phyloP scores from a whole-genome alignment of 352 stramenopile genomes.

The Globisporangium ultimum region DNA sequence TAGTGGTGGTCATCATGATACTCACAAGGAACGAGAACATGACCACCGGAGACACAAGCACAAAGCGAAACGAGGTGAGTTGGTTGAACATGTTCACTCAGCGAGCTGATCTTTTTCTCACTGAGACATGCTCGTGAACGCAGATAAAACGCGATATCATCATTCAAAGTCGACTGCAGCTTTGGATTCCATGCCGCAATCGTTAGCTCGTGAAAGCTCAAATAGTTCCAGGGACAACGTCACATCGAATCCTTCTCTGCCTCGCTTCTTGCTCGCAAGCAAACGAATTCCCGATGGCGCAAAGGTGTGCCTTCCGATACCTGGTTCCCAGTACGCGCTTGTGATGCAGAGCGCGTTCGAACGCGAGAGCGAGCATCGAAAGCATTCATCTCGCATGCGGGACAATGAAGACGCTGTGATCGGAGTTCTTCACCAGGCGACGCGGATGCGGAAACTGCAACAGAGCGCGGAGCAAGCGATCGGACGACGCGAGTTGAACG shows the following conservation, averaged over 20 bases:
- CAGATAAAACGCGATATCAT: constrained; percentile 7
- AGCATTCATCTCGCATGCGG: constrained; percentile 2
- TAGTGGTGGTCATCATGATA: not conserved
- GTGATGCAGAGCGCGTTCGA: constrained; percentile 30
- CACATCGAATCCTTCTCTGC: constrained; percentile 27
- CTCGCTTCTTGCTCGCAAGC: constrained; percentile 45
- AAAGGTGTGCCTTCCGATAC: constrained; percentile 10
- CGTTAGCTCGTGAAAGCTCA: not conserved
- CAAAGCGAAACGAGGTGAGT: constrained; percentile 9
- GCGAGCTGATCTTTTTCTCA: no score
- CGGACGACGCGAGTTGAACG: constrained; percentile 39
- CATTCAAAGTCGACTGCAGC: constrained; percentile 2
- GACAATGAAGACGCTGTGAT: constrained; percentile 20
- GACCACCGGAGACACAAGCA: not conserved
- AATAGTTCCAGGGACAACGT: constrained; percentile 4
- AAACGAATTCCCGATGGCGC: constrained; percentile 15
- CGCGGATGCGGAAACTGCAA: constrained; percentile 41
- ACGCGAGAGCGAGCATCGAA: constrained; percentile 21
- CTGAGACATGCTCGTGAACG: not conserved
- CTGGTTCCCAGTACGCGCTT: constrained; percentile 19
- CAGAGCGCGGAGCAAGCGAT: constrained; percentile 35
- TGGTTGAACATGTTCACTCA: not conserved
- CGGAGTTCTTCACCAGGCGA: constrained; percentile 17
- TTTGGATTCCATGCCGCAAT: not conserved
- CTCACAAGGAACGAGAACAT: not conserved